These are phyloP conservation scores for Russula abietina DNA, from an alignment of 768 basidiomycete genomes.

Conservation along the genomic window DNA sequence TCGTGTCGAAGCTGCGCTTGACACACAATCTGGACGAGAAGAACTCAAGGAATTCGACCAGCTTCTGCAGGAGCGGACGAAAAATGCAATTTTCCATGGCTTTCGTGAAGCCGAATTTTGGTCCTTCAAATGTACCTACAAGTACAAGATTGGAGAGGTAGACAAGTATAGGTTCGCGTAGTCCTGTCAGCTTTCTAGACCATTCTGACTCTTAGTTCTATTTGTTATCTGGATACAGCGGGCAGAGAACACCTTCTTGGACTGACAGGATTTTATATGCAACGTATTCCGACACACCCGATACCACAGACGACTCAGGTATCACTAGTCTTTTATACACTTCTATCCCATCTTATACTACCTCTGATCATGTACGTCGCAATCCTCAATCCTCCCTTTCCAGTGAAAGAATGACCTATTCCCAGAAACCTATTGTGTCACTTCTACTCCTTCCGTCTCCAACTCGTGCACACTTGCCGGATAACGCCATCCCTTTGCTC, in stretches of 20 bases:
- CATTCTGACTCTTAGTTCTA: constrained; percentile 11
- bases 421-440: constrained; percentile 80
- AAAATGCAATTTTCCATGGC: constrained; percentile 61
- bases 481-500: constrained; percentile 37
- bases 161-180: constrained; percentile 68
- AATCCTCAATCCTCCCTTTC: not conserved
- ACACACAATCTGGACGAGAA: constrained; percentile 40
- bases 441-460: constrained; percentile 57
- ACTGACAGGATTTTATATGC: constrained; percentile 89
- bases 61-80: constrained; percentile 53
- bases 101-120: constrained; percentile 84
- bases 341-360: constrained; percentile 73
- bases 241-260: constrained; percentile 79
- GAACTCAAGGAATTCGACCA: constrained; percentile 69
- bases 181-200: not conserved
- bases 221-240: constrained; percentile 34
- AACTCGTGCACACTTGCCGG: constrained; percentile 26
- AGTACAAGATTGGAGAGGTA: constrained; percentile 74
- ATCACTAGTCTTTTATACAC: constrained; percentile 71
- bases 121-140: constrained; percentile 85
- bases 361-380: constrained; percentile 78
- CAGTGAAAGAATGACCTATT: constrained; percentile 10
- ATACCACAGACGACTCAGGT: constrained; percentile 43
- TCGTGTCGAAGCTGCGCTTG: constrained; percentile 40
- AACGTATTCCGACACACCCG: constrained; percentile 60